Percentiles rank a stretch among this genome's conserved stretches.
These are phyloP conservation scores for Amanita pseudoporphyria DNA, from an alignment of 768 basidiomycete genomes.

Conservation along the genomic window DNA sequence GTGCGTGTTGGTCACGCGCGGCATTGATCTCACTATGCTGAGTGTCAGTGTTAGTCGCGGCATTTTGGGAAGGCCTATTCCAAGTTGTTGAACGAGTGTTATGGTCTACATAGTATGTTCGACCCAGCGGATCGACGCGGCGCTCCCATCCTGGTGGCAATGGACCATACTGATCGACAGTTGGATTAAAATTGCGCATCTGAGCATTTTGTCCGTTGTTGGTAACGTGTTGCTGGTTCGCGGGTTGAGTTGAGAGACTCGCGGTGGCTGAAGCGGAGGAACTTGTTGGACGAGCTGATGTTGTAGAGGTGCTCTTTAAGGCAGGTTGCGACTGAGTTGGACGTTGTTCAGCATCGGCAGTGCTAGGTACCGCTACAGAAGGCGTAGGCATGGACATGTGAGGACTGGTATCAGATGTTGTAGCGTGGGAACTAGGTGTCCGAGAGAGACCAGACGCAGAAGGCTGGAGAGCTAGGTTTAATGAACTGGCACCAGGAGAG, in stretches of 20 bases:
- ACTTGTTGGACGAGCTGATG: slow-evolving; percentile 17
- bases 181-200: slow-evolving; percentile 86
- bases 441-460: slow-evolving; percentile 44
- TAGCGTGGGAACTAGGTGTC: slow-evolving; percentile 58
- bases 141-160: slow-evolving; percentile 94
- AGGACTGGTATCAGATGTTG: slow-evolving; percentile 35
- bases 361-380: slow-evolving; percentile 16
- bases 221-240: slow-evolving; percentile 11
- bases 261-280: slow-evolving; percentile 7
- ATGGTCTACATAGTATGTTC: slow-evolving; percentile 98
- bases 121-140: slow-evolving; percentile 89
- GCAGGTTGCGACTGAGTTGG: slow-evolving; percentile 11
- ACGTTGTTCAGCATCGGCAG: slow-evolving; percentile 17
- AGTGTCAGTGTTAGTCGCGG: slow-evolving; percentile 57
- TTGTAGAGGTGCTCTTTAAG: slow-evolving; percentile 5
- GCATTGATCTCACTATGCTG: slow-evolving; percentile 78
- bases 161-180: slow-evolving; percentile 88
- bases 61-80: slow-evolving; percentile 82
- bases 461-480: slow-evolving; percentile 35
- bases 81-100: slow-evolving; percentile 97
- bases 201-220: slow-evolving; percentile 34
- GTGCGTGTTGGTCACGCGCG: slow-evolving; percentile 78
- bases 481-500: slow-evolving; percentile 52
- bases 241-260: background rate
- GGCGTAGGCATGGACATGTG: slow-evolving; percentile 13